phyloP scores from a whole-genome alignment of 306 rosid species.

The Cicer arietinum region DNA sequence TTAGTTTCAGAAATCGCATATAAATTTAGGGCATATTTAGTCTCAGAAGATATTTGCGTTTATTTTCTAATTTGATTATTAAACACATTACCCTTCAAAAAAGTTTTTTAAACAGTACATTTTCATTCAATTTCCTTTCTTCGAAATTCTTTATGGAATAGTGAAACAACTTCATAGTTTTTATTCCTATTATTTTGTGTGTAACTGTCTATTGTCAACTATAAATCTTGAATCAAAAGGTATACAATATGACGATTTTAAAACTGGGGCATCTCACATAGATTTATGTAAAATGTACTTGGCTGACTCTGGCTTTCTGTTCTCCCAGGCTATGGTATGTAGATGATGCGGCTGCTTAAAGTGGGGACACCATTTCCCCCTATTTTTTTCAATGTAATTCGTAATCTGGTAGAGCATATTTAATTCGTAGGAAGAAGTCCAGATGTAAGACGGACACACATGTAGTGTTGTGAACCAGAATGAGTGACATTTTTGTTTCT shows the following conservation, averaged over 20 bases:
- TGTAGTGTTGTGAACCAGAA: slow-evolving; percentile 37
- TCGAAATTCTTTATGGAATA: too few relatives aligned
- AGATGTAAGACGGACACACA: slow-evolving; percentile 24
- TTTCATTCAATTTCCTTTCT: too few relatives aligned
- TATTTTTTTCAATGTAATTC: neutral
- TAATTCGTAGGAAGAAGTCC: slow-evolving; percentile 30
- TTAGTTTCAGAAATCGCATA: too few relatives aligned
- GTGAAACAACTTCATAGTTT: too few relatives aligned
- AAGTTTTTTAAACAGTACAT: too few relatives aligned
- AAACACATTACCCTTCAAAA: too few relatives aligned
- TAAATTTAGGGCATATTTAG: too few relatives aligned
- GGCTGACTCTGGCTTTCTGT: slow-evolving; percentile 8
- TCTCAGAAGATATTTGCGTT: too few relatives aligned
- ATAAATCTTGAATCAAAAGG: neutral
- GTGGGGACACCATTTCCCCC: neutral
- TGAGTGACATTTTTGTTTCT: slow-evolving; percentile 16
- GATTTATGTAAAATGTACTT: neutral
- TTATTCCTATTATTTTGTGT: neutral
- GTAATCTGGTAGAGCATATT: slow-evolving; percentile 32
- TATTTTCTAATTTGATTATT: too few relatives aligned
- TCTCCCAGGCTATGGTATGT: slow-evolving; percentile 69
- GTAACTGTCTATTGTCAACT: neutral
- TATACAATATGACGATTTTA: neutral
- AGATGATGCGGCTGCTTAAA: slow-evolving; percentile 24
- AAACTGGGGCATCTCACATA: neutral